Base-by-base conservation (phyloP, 75 land plant genomes). In the Pinus taeda region DNA sequence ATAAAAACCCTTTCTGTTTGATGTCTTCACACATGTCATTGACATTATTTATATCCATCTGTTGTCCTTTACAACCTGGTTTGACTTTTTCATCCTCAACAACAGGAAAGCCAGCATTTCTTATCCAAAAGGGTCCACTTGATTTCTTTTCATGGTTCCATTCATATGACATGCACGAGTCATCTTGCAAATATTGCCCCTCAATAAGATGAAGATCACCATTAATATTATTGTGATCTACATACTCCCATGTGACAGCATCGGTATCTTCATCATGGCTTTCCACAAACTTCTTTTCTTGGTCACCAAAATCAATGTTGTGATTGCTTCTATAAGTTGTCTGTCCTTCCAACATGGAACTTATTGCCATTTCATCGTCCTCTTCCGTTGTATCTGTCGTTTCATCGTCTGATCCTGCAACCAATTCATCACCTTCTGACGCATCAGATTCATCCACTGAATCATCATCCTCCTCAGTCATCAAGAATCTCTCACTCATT, bases 381-480 rank as follows among this genome's bases (percentile, higher is more conserved):
- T 80, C 82, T 59, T 60, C 45, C 20, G 42, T n/a, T 49, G n/a
- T 30, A 55, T 61, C 70, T 55, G 2, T 15, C 7, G n/a, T 69
- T 24, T 42, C 60, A 22, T 76, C 82, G 57, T 80, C 60, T 18
- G 22, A 59, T 15, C 65, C 82, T 6, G 15, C 36, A 60, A 74
- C 42, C 66, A 58, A 33, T 49, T 77, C 71, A 71, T 63, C 73
- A 67, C 73, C 55, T 15, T 76, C 77, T 36, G 30, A 20, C 0
- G 57, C 42, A 0, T 78, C 79, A 57, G 86, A 82, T 33, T 82
- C 88, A 24, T 80, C 80, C 12, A 73, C 81, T 63, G 88, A 86
- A 62, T 89, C 93, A 13, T 86, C 93, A 45, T 81, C 86, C 13
- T 82, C 86, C 11, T 80, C 85, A 21, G 75, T 60, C 26, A 26